Conservation (phyloP, 2,329 filamentous ascomycete species). For the Graphilbum ipis-grandicollis region DNA sequence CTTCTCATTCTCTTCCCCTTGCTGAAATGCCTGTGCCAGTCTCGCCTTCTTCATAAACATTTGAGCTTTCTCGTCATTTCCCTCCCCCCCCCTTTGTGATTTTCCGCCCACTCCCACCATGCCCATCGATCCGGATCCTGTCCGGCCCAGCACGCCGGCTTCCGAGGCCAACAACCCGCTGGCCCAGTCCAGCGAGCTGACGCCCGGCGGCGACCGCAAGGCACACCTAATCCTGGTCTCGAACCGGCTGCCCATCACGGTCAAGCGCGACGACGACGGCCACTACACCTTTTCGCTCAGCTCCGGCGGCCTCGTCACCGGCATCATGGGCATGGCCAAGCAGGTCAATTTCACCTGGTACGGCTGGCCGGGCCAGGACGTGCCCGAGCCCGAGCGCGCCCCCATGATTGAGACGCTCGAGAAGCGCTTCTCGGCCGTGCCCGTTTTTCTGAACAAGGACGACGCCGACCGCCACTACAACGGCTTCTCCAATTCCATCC, state of each 20-base stretch:
- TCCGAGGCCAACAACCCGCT: neutral
- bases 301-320: slow-evolving; percentile 86
- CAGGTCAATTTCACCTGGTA: slow-evolving; percentile 96
- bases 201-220: slow-evolving; percentile 4
- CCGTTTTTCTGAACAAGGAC: slow-evolving; percentile 86
- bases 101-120: neutral
- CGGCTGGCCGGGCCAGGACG: slow-evolving; percentile 87
- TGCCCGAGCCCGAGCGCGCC: slow-evolving; percentile 66
- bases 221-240: slow-evolving; percentile 46
- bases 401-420: slow-evolving; percentile 62
- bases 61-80: neutral
- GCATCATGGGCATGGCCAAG: slow-evolving; percentile 79
- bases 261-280: slow-evolving; percentile 83
- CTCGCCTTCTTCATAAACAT: neutral
- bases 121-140: neutral
- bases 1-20: neutral
- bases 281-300: slow-evolving; percentile 93
- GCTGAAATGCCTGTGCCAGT: neutral
- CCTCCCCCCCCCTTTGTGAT: neutral
- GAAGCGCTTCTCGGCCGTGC: slow-evolving; percentile 76
- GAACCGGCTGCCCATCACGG: slow-evolving; percentile 89
- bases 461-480: slow-evolving; percentile 94
- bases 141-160: neutral
- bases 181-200: neutral
- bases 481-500: slow-evolving; percentile 92